Base-by-base conservation (phyloP, 164 flowering plant genomes). In the Chloranthus sessilifolius region DNA sequence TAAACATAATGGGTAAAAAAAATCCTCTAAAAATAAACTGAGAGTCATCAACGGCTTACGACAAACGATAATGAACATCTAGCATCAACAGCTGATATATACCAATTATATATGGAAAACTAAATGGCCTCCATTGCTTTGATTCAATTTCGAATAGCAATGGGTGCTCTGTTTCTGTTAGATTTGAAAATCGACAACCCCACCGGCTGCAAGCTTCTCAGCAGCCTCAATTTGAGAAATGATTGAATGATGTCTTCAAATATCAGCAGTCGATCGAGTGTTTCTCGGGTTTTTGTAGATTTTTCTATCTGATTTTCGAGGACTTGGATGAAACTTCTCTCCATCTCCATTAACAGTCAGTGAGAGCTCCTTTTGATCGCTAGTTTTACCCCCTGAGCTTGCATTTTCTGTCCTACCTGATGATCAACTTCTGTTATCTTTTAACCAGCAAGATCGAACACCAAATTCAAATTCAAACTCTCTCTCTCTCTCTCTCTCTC, bases 131-230 rank as follows among this genome's bases (percentile, higher is more conserved):
- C n/a, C n/a, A n/a, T n/a, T n/a, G n/a, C n/a, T n/a, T n/a, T n/a
- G n/a, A n/a, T n/a, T n/a, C n/a, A n/a, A n/a, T n/a, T n/a, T n/a
- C n/a, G n/a, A n/a, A n/a, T n/a, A n/a, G n/a, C n/a, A n/a, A n/a
- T n/a, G n/a, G n/a, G n/a, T n/a, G n/a, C n/a, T n/a, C n/a, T n/a
- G n/a, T n/a, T 56, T 35, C 26, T 25, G 26, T 47, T 48, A 82
- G 47, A 85, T 82, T 50, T 85, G 74, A 56, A 82, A 85, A 71
- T 85, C 83, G 54, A 85, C 66, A 11, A 55, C 49, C n/a, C n/a
- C n/a, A 48, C 86, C 80, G 45, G 52, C 52, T 40, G 81, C 74
- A 42, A 57, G 62, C 51, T 53, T 55, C 68, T 82, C 87, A 27
- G 89, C 84, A 22, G 72, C 69, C 67, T 76, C 78, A n/a, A 82